Evolutionary conservation across 2,329 filamentous ascomycete species (phyloP).

Genomic region (Aureobasidium leucospermi): DNA sequence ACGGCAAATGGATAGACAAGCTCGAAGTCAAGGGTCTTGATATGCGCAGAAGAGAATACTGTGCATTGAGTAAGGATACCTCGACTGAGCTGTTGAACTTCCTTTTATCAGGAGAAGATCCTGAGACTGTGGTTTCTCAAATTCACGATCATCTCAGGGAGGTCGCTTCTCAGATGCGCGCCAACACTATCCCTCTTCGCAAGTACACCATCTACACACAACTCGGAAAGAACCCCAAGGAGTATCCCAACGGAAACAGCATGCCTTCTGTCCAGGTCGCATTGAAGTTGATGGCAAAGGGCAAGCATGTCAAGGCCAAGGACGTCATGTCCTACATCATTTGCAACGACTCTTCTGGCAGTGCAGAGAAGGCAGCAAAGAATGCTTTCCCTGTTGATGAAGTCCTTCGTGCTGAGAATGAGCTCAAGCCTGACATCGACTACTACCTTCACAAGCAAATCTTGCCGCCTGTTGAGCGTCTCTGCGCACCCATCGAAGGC

Average conservation of each 20-base stretch:
- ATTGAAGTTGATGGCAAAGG: conserved; percentile 75
- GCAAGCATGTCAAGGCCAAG: conserved; percentile 82
- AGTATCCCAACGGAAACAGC: conserved; percentile 87
- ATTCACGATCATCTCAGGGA: conserved; percentile 91
- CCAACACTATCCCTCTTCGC: conserved; percentile 61
- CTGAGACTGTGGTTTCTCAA: conserved; percentile 76
- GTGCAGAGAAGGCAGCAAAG: conserved; percentile 66
- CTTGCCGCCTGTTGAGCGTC: conserved; percentile 91
- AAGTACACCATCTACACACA: conserved; percentile 99
- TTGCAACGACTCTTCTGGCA: conserved; percentile 60
- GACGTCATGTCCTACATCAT: conserved; percentile 97
- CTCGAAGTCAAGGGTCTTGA: conserved; percentile 97
- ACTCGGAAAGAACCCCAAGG: conserved; percentile 85
- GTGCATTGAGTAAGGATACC: conserved; percentile 88
- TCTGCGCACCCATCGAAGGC: conserved; percentile 90
- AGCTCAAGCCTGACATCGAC: conserved; percentile 81
- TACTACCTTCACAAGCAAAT: conserved; percentile 99
- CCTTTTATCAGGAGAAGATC: conserved; percentile 87
- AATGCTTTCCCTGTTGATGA: conserved; percentile 84
- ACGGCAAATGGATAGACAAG: conserved; percentile 86
- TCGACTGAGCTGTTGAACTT: conserved; percentile 83
- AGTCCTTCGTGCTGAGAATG: conserved; percentile 67
- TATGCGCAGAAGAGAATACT: conserved; percentile 97
- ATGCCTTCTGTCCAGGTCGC: conserved; percentile 98
- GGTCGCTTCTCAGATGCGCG: conserved; percentile 78